Conservation (phyloP, 495 filamentous ascomycete genomes). For the Penicillium nucicola region DNA sequence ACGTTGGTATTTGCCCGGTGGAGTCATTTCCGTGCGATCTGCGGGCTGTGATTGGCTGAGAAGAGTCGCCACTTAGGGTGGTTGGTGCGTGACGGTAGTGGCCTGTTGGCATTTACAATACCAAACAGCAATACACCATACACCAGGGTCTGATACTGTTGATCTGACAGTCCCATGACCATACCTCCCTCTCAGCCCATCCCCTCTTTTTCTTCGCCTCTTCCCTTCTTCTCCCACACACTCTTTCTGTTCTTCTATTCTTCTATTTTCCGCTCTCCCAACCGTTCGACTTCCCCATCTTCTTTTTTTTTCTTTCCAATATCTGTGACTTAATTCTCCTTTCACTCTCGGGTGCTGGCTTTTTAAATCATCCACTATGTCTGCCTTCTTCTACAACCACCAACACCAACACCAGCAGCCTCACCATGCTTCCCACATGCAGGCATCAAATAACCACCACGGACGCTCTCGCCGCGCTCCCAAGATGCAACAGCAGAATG, state of each 20-base stretch:
- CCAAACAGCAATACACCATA: conserved; percentile 1
- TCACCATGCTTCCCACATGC: conserved; percentile 47
- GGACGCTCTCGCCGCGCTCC: conserved; percentile 86
- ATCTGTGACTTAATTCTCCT: conserved; percentile 33
- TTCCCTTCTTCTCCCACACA: conserved; percentile 19
- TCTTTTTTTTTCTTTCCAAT: conserved; percentile 32
- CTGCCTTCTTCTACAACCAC: conserved; percentile 66
- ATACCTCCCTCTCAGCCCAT: conserved; percentile 19
- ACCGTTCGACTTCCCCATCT: conserved; percentile 18
- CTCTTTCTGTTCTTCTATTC: conserved; percentile 21
- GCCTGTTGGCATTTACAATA: not conserved
- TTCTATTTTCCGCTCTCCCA: too few relatives aligned
- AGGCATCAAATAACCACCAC: conserved; percentile 68
- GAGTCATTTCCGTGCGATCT: not conserved
- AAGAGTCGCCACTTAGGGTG: conserved; percentile 13
- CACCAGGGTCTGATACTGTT: not conserved
- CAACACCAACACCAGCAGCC: conserved; percentile 58
- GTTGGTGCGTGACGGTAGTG: conserved; percentile 35
- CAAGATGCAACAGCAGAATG: conserved; percentile 73
- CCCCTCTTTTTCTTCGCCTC: conserved; percentile 25
- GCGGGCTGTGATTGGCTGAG: conserved; percentile 17
- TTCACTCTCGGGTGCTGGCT: conserved; percentile 22
- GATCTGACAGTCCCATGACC: conserved; percentile 11
- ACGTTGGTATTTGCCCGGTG: conserved; percentile 8
- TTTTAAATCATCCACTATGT: conserved; percentile 54